phyloP scores from a whole-genome alignment of 441 rosid species.

The Kokia cookei region DNA sequence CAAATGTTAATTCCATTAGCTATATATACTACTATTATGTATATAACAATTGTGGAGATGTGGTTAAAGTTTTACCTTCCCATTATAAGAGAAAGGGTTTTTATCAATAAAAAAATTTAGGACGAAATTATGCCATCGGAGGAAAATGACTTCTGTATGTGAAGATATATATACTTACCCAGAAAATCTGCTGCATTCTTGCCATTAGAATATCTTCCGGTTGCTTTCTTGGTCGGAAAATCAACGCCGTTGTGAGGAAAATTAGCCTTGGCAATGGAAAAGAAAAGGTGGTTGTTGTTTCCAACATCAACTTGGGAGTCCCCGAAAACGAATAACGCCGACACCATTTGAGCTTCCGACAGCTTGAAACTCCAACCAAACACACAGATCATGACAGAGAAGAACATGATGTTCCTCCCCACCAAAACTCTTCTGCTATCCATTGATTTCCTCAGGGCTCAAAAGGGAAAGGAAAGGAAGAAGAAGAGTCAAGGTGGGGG shows the following conservation, averaged over 20 bases:
- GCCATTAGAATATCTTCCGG: slow-evolving; percentile 60
- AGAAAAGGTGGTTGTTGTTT: slow-evolving; percentile 34
- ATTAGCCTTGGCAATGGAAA: slow-evolving; percentile 37
- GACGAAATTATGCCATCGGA: too few species aligned
- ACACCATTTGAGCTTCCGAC: slow-evolving; percentile 19
- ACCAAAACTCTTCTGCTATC: neutral
- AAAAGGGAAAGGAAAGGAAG: neutral
- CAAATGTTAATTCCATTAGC: neutral
- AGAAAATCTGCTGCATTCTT: slow-evolving; percentile 68
- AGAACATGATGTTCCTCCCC: neutral
- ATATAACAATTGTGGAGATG: too few species aligned
- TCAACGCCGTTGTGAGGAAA: slow-evolving; percentile 46
- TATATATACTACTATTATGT: neutral
- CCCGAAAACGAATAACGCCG: slow-evolving; percentile 42
- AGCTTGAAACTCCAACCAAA: neutral
- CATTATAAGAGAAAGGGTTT: too few species aligned
- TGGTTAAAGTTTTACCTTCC: too few species aligned
- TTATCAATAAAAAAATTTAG: too few species aligned
- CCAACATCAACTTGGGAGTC: slow-evolving; percentile 55
- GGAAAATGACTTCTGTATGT: too few species aligned
- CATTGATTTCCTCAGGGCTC: neutral
- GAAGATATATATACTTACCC: slow-evolving; percentile 27
- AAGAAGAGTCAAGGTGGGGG: too few species aligned
- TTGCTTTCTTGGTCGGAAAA: slow-evolving; percentile 32
- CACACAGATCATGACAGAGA: neutral